Conservation (phyloP, 176 grass and related monocot genomes). For the Urochloa ruziziensis region DNA sequence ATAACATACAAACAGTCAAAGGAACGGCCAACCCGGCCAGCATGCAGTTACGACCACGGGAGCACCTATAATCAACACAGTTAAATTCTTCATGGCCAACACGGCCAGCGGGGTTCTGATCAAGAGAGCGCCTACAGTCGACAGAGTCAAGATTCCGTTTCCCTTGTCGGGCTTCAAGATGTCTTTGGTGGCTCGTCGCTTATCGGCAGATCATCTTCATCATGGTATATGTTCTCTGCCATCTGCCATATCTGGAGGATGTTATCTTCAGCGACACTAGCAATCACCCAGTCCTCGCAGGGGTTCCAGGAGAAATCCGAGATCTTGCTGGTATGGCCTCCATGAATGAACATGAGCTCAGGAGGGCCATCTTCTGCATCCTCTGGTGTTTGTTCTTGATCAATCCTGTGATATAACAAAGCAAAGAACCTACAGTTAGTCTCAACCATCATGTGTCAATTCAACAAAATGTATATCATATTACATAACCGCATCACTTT, state of each 20-base stretch:
- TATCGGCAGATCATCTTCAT: conserved; percentile 78
- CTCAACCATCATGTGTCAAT: neutral
- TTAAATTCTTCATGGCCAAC: conserved; percentile 22
- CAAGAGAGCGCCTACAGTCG: conserved; percentile 1
- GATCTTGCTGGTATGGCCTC: conserved; percentile 98
- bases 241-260: conserved; percentile 99
- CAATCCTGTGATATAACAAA: conserved; percentile 55
- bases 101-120: neutral
- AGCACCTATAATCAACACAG: conserved; percentile 33
- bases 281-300: conserved; percentile 89
- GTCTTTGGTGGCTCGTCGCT: conserved; percentile 61
- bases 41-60: conserved; percentile 8
- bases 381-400: conserved; percentile 87
- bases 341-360: conserved; percentile 92
- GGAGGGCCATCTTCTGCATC: conserved; percentile 93
- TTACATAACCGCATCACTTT: neutral
- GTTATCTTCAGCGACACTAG: conserved; percentile 94
- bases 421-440: neutral
- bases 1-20: conserved; percentile 25
- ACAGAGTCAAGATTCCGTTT: conserved; percentile 28
- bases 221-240: conserved; percentile 98
- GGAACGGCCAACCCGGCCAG: conserved; percentile 5
- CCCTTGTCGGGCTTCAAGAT: conserved; percentile 9
- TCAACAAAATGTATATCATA: neutral
- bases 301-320: conserved; percentile 98